phyloP scores from a whole-genome alignment of 495 filamentous ascomycete species.

The Penicillium riverlandense region DNA sequence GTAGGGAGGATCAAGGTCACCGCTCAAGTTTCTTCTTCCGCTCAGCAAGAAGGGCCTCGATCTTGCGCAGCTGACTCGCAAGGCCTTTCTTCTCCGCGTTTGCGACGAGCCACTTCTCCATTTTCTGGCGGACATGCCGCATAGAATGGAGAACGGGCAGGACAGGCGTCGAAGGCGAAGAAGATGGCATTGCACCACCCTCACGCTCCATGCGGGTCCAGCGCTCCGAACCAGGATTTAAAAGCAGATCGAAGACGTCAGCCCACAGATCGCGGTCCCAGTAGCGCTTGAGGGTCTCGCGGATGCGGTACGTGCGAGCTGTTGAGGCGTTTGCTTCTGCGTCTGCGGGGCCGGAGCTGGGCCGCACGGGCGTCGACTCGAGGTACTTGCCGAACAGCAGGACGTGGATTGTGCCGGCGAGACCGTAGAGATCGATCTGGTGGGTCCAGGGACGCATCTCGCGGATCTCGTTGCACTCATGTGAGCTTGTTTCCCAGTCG shows the following conservation, averaged over 20 bases:
- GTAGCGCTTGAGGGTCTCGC: conserved; percentile 78
- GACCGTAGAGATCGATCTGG: conserved; percentile 90
- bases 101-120: conserved; percentile 78
- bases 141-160: conserved; percentile 65
- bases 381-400: conserved; percentile 93
- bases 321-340: conserved; percentile 7
- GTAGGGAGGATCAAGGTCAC: conserved; percentile 5
- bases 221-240: conserved; percentile 61
- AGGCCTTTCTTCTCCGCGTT: conserved; percentile 75
- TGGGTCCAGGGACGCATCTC: conserved; percentile 91
- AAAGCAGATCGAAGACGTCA: conserved; percentile 73
- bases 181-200: conserved; percentile 26
- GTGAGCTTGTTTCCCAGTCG: conserved; percentile 78
- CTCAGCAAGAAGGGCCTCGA: conserved; percentile 64
- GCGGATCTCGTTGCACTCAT: conserved; percentile 91
- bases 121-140: conserved; percentile 57
- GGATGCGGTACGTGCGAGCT: conserved; percentile 58
- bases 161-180: conserved; percentile 7
- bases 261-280: conserved; percentile 92
- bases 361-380: conserved; percentile 58
- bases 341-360: conserved; percentile 6
- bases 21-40: conserved; percentile 50
- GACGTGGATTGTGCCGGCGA: conserved; percentile 77
- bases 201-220: conserved; percentile 52
- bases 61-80: conserved; percentile 47